Evolutionary conservation across 2,329 filamentous ascomycete genomes (phyloP), one percentile per base, ranked within the genome.

Genomic region (Furcasterigmium sp.): DNA sequence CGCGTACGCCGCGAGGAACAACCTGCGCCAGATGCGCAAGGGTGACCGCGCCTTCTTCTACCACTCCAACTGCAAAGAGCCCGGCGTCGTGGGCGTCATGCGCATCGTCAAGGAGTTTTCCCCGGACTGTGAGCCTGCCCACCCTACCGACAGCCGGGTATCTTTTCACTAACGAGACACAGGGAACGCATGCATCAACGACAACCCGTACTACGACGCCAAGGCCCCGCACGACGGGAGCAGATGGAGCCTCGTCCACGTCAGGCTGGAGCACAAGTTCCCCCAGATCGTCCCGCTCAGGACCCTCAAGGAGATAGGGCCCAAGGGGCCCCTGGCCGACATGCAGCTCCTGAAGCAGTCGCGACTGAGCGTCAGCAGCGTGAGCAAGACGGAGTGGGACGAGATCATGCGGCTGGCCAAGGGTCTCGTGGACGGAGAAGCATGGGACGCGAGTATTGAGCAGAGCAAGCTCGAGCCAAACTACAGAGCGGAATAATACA

Each of bases 11-110:
- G 91, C 91, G 7, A 81, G 88, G 20, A 97, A 96, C 57, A 89
- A 96, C 60, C 83, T 98, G 67, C 80, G 87, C 23, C 79, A 82
- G 8, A 98, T 98, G 93, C 90, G 87, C 55, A 82, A 83, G 44
- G 91, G 91, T 40, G 93, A 98, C 58, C 73, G 91, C 25, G 91
- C 90, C 20, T 97, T 98, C 68, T 97, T 98, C 69, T 97, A 97
- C 60, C 91, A 96, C 65, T 95, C 87, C 37, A 95, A 93, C 56
- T 93, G 87, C 66, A 95, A 94, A 60, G 78, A 84, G 19, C 90
- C 91, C 0, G 91, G 87, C 3, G 89, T 97, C 38, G 89, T 84
- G 2, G 91, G 91, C 2, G 79, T 84, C 15, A 91, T 95, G 85
- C 86, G 93, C 56, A 86, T 98, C 49, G 90, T 94, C 14, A 75